A percentile compares a stretch with the other conserved stretches of the same genome.
Conservation (phyloP, 176 grass and related monocot genomes). For the Saccharum spontaneum region DNA sequence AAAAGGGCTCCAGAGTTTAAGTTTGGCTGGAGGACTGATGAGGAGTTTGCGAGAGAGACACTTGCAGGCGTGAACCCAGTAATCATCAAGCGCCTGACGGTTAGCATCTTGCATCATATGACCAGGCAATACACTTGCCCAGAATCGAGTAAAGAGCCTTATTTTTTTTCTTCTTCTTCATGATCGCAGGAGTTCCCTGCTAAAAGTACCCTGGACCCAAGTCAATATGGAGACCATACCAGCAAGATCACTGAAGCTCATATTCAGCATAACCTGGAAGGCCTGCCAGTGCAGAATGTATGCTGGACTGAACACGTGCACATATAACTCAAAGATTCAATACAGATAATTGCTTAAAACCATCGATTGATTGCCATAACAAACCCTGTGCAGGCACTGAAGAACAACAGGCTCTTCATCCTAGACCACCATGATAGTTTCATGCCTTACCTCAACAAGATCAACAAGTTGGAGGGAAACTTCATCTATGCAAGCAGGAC, state of each 20-base stretch:
- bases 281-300: constrained; percentile 62
- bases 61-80: constrained; percentile 93
- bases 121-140: neutral
- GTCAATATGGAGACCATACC: constrained; percentile 63
- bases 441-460: constrained; percentile 69
- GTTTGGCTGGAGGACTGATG: constrained; percentile 83
- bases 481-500: constrained; percentile 79
- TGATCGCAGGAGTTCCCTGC: constrained; percentile 71
- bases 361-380: neutral
- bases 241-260: constrained; percentile 76
- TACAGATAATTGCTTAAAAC: neutral
- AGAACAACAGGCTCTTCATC: constrained; percentile 70
- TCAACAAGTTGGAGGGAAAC: constrained; percentile 63
- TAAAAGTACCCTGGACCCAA: constrained; percentile 70
- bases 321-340: neutral
- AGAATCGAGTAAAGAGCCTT: neutral
- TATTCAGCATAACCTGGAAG: constrained; percentile 67
- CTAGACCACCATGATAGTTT: constrained; percentile 87
- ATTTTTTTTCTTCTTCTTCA: neutral
- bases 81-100: constrained; percentile 64
- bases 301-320: constrained; percentile 14
- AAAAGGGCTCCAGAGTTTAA: constrained; percentile 45
- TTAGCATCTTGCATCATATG: constrained; percentile 18
- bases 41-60: constrained; percentile 89
- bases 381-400: constrained; percentile 60